Conservation (phyloP, 768 basidiomycete genomes). For the Dioszegia aurantiaca region DNA sequence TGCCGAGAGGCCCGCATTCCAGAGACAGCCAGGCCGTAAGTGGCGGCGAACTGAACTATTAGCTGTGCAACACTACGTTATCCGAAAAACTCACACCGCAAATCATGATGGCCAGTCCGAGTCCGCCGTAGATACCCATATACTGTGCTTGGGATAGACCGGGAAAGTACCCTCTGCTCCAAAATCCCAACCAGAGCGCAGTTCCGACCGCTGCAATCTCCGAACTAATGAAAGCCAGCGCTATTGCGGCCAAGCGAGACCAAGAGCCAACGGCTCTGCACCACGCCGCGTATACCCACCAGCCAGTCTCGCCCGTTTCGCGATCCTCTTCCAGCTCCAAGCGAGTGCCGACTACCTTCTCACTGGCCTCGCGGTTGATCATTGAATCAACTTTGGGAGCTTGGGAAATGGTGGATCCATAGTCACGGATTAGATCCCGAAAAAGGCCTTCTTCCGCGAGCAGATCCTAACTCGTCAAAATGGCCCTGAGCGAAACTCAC, state of each 20-base stretch:
- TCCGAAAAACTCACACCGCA: background rate
- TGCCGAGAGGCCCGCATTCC: conserved; percentile 54
- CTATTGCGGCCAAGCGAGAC: conserved; percentile 55
- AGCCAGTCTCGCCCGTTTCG: conserved; percentile 59
- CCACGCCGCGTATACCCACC: conserved; percentile 59
- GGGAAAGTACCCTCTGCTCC: conserved; percentile 60
- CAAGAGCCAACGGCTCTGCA: conserved; percentile 56
- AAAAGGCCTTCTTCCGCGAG: conserved; percentile 29
- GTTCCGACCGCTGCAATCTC: conserved; percentile 63
- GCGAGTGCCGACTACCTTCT: conserved; percentile 52
- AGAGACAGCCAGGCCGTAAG: conserved; percentile 38
- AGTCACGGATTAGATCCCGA: conserved; percentile 48
- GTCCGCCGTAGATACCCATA: conserved; percentile 60
- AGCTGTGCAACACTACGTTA: background rate
- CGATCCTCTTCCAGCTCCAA: conserved; percentile 57
- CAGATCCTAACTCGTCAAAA: conserved; percentile 16
- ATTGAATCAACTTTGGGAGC: too few relatives aligned
- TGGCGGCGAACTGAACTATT: conserved; percentile 5
- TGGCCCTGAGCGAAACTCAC: conserved; percentile 21
- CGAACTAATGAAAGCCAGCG: conserved; percentile 55
- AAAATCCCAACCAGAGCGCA: conserved; percentile 70
- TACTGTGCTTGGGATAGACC: conserved; percentile 65
- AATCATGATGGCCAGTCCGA: conserved; percentile 14
- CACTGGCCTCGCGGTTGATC: background rate
- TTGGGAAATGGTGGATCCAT: conserved; percentile 39